A percentile compares a stretch with the other conserved stretches of the same genome.
These are phyloP conservation scores for Candida pseudocylindracea DNA, from an alignment of 1,139 yeast species.

Conservation along the genomic window DNA sequence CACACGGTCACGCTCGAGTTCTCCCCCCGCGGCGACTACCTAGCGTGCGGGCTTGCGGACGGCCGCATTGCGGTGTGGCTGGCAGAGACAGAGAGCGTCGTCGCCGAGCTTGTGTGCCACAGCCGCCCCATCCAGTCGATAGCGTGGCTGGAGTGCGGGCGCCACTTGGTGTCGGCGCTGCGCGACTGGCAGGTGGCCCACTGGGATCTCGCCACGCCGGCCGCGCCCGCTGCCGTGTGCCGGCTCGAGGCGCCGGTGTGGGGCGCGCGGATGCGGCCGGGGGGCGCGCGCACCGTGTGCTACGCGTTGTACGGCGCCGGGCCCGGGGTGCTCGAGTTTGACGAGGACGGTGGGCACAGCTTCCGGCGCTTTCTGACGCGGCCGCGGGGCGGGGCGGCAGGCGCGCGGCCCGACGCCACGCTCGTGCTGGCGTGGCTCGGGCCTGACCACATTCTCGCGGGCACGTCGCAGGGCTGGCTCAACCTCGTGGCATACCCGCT, in stretches of 20 bases:
- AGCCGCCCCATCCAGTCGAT: constrained; percentile 55
- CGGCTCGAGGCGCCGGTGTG: constrained; percentile 34
- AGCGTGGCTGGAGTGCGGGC: constrained; percentile 58
- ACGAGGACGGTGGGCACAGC: too few relatives aligned
- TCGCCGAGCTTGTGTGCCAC: constrained; percentile 61
- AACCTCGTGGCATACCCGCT: constrained; percentile 19
- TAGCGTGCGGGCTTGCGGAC: constrained; percentile 68
- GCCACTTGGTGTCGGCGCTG: constrained; percentile 50
- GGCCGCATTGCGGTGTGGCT: constrained; percentile 27
- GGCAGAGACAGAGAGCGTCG: constrained; percentile 9
- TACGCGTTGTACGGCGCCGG: too few relatives aligned
- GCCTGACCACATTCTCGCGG: constrained; percentile 30
- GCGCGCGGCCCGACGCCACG: constrained; percentile 6
- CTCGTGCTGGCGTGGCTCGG: constrained; percentile 12
- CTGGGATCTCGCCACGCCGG: constrained; percentile 45
- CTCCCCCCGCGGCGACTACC: constrained; percentile 62
- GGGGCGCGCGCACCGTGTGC: too few relatives aligned
- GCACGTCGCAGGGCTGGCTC: constrained; percentile 66
- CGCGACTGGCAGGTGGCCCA: constrained; percentile 69
- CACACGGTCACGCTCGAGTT: constrained; percentile 59
- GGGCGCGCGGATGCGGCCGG: constrained; percentile 42
- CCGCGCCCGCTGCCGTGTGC: constrained; percentile 24
- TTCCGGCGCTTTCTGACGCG: too few relatives aligned
- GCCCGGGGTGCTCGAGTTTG: too few relatives aligned
- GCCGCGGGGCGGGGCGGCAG: too few relatives aligned